A percentile compares a stretch with the other conserved stretches of the same genome.
Conservation (phyloP, 164 flowering plant genomes). For the Chimonanthus praecox region DNA sequence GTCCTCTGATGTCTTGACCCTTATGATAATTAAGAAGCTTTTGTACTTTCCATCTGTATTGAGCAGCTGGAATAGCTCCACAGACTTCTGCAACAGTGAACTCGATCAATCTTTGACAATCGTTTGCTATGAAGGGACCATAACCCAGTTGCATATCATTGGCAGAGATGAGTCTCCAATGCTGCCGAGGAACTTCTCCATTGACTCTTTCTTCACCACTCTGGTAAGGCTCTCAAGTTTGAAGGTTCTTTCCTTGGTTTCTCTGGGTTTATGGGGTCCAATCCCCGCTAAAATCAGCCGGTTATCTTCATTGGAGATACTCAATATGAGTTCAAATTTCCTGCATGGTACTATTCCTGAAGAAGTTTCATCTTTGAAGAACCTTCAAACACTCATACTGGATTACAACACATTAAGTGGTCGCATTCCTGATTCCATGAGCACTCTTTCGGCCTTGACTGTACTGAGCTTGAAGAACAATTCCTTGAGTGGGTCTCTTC, state of each 20-base stretch:
- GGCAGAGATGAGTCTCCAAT: conserved; percentile 43
- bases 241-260: conserved; percentile 81
- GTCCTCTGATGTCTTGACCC: conserved; percentile 63
- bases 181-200: conserved; percentile 64
- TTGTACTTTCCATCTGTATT: conserved; percentile 54
- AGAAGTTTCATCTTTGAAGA: conserved; percentile 41
- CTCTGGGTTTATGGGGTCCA: conserved; percentile 90
- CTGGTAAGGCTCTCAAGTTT: conserved; percentile 63
- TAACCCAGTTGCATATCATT: conserved; percentile 75
- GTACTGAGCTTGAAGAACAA: conserved; percentile 80
- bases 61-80: conserved; percentile 55
- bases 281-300: conserved; percentile 57
- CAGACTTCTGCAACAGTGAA: conserved; percentile 75
- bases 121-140: conserved; percentile 74
- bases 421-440: conserved; percentile 49
- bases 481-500: conserved; percentile 56
- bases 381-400: conserved; percentile 70
- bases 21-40: conserved; percentile 50
- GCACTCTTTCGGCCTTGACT: conserved; percentile 44
- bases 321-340: conserved; percentile 79
- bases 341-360: conserved; percentile 57
- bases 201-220: conserved; percentile 58
- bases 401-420: conserved; percentile 76
- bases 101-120: conserved; percentile 51
- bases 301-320: conserved; percentile 70